Percentiles rank a stretch among this genome's conserved stretches.
Evolutionary conservation across 176 grass and related monocot species (phyloP).

Genomic region (Avena sativa): DNA sequence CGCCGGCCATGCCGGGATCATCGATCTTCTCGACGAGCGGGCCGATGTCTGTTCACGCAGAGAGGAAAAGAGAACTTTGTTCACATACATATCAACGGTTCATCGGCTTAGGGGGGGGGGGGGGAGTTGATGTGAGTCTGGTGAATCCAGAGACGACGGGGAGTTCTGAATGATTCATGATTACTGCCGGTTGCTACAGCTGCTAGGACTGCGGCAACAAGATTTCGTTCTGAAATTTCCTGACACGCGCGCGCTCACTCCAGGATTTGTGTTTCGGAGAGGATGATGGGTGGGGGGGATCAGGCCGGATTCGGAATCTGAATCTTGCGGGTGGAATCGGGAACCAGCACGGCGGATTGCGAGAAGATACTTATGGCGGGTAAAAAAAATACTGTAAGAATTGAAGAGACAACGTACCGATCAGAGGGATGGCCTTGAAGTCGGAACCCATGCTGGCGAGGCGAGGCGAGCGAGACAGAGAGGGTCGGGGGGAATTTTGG

Average conservation of each 20-base stretch:
- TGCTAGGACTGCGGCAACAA: background rate
- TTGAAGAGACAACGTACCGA: conserved; percentile 49
- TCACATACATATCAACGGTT: background rate
- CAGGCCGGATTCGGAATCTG: conserved; percentile 26
- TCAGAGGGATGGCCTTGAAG: conserved; percentile 79
- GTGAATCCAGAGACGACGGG: no score
- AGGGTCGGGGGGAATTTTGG: background rate
- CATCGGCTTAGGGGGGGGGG: no score
- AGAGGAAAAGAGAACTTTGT: background rate
- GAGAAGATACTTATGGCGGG: background rate
- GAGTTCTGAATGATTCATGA: background rate
- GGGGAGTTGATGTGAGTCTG: no score
- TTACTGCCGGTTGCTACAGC: background rate
- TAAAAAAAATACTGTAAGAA: no score
- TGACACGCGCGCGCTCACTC: background rate
- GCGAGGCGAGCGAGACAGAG: background rate
- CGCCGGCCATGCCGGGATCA: conserved; percentile 50
- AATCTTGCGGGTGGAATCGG: conserved; percentile 22
- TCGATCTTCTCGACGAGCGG: conserved; percentile 80
- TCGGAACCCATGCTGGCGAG: conserved; percentile 61
- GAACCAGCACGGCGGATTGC: background rate
- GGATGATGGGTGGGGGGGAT: background rate
- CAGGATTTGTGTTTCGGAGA: background rate
- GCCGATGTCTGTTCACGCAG: conserved; percentile 59
- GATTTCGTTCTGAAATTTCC: background rate